Evolutionary conservation across 2,329 filamentous ascomycete genomes (phyloP).

Genomic region (Domatiomyces catenatus): DNA sequence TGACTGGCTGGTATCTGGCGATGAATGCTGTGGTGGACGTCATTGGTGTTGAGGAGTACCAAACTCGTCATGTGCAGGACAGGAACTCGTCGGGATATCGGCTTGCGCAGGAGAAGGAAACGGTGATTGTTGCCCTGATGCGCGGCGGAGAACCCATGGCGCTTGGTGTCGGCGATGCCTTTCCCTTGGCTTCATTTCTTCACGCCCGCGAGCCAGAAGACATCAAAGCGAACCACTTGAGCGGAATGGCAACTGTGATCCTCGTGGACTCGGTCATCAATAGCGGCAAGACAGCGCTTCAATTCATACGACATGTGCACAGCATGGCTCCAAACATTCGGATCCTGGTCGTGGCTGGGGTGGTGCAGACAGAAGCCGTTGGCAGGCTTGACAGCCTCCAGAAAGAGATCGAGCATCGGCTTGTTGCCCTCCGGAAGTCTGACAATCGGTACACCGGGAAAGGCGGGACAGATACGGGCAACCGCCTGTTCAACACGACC

Average conservation of each 20-base stretch:
- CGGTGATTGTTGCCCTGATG: constrained; percentile 46
- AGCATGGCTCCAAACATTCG: constrained; percentile 23
- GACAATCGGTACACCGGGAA: constrained; percentile 41
- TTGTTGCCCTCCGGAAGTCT: constrained; percentile 42
- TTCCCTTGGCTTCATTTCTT: constrained; percentile 38
- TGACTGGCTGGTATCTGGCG: constrained; percentile 21
- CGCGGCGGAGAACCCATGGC: constrained; percentile 49
- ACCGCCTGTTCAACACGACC: not conserved
- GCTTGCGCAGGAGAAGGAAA: constrained; percentile 34
- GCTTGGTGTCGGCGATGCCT: constrained; percentile 38
- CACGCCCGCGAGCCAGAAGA: constrained; percentile 31
- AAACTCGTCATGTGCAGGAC: constrained; percentile 39
- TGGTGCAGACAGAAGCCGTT: constrained; percentile 33
- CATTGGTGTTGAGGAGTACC: constrained; percentile 36
- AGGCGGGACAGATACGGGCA: constrained; percentile 16
- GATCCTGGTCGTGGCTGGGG: constrained; percentile 42
- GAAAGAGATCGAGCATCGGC: constrained; percentile 13
- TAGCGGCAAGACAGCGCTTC: constrained; percentile 34
- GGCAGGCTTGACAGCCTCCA: constrained; percentile 8
- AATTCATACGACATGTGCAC: constrained; percentile 37
- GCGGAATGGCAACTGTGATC: constrained; percentile 28
- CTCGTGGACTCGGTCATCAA: constrained; percentile 46
- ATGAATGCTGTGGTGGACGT: constrained; percentile 17
- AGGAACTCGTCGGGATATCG: constrained; percentile 30
- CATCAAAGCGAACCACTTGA: constrained; percentile 29